Base-by-base conservation (phyloP, 306 rosid species). In the Crotalaria pallida region DNA sequence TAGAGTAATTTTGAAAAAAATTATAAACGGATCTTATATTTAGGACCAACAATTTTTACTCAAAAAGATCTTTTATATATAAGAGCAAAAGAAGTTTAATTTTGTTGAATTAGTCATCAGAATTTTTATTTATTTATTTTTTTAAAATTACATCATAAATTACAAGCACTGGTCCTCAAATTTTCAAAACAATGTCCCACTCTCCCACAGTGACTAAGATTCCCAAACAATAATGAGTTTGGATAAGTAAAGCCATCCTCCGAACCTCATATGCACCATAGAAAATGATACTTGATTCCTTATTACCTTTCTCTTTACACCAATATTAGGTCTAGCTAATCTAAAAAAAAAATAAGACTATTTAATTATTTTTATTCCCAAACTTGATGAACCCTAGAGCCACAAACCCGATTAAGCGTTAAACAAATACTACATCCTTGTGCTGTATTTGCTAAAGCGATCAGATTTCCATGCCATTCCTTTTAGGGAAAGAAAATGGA, bases 101-200 rank as follows among this genome's bases (percentile, higher is more conserved):
- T n/a, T n/a, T n/a, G n/a, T n/a, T n/a, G n/a, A n/a, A n/a, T n/a
- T n/a, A n/a, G n/a, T n/a, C n/a, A n/a, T n/a, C n/a, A n/a, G n/a
- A n/a, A n/a, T n/a, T n/a, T n/a, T n/a, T n/a, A n/a, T n/a, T n/a
- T n/a, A n/a, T n/a, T n/a, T n/a, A n/a, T n/a, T 29, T 29, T 7
- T 29, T 29, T 29, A 3, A 27, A 27, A 5, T 27, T 27, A 2
- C 6, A 29, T 3, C 34, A 29, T 18, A 26, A 47, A 64, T 40
- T 65, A n/a, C n/a, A n/a, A n/a, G n/a, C n/a, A n/a, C n/a, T n/a
- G n/a, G n/a, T n/a, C n/a, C n/a, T n/a, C 47, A 58, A 34, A 58
- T 58, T 69, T 78, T 78, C 83, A 65, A 82, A 82, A 69, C 47
- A 18, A 45, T 18, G 86, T 9, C 76, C 83, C 83, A 75, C 78